Evolutionary conservation across 2,329 filamentous ascomycete species (phyloP), one percentile per base, ranked within the genome.

Genomic region (Sporothrix variecibatus): DNA sequence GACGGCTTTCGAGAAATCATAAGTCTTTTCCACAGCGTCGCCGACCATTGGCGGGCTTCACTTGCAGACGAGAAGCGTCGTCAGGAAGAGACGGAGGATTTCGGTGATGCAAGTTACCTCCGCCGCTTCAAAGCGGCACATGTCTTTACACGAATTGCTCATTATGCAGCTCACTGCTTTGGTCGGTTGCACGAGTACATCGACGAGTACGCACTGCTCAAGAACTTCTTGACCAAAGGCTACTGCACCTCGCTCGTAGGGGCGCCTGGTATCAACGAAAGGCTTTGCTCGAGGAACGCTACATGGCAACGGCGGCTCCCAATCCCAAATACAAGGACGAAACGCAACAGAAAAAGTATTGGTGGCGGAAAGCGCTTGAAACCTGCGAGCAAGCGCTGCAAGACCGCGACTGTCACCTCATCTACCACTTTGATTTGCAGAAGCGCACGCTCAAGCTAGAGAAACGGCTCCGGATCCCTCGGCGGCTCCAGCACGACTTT

Each of bases 241-340:
- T 98, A 0, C 98, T 98, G 78, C 95, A 98, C 78, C 87, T 93
- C 60, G 90, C 94, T 1, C 89, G 95, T 38, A 89, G 96, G 58
- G 96, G 96, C 0, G 90, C 91, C 0, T 99, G 96, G 96, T 98
- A 98, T 80, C 95, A 98, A 80, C 93, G 96, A 26, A 97, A 97
- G 82, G 96, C 95, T 0, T 85, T 99, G 0, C 82, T 99, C 1
- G 96, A 99, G 83, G 96, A 99, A 81, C 94, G 97, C 80, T 98
- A 99, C 81, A 95, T 98, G 93, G 87, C 90, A 79, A 85, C 87
- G 4, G 80, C 93, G 6, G 86, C 40, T 8, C 84, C 87, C 0
- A 81, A 81, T 1, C 81, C 82, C 0, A 77, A 78, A 1, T 82
- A 81, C 5, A 74, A 79, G 3, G 81, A 85, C 46, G 60, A 79